These are phyloP conservation scores for Spirogloea muscicola DNA, from an alignment of 139 green algal genomes.

Conservation along the genomic window DNA sequence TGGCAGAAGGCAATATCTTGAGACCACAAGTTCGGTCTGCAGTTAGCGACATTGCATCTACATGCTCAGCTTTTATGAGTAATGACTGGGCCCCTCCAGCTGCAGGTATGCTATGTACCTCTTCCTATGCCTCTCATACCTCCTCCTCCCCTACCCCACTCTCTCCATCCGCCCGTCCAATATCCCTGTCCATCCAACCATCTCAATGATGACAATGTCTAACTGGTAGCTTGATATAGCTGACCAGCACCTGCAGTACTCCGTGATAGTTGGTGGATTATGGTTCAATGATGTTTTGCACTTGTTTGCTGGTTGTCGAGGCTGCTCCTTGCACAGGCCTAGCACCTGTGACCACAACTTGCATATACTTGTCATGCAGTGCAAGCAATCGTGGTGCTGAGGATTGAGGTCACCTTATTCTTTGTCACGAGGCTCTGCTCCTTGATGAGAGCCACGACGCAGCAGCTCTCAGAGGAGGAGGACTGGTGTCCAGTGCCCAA, in stretches of 20 bases:
- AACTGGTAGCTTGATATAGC: too few relatives aligned
- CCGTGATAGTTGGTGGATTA: too few relatives aligned
- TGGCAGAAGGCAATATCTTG: too few relatives aligned
- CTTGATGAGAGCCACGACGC: constrained; percentile 20
- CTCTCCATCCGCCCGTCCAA: background rate
- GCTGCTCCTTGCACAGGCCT: too few relatives aligned
- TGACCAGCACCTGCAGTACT: too few relatives aligned
- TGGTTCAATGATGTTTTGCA: too few relatives aligned
- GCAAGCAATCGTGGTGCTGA: constrained; percentile 11
- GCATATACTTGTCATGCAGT: too few relatives aligned
- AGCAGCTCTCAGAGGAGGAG: constrained; percentile 27
- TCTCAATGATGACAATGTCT: background rate
- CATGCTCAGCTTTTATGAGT: background rate
- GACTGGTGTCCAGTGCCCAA: constrained; percentile 34
- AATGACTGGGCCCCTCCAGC: constrained; percentile 4
- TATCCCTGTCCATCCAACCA: background rate
- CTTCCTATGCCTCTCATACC: background rate
- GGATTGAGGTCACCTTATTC: constrained; percentile 14
- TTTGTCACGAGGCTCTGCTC: constrained; percentile 39
- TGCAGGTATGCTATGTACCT: background rate
- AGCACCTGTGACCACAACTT: too few relatives aligned
- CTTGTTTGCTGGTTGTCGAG: too few relatives aligned
- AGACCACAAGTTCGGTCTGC: too few relatives aligned
- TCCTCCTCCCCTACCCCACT: background rate
- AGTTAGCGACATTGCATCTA: too few relatives aligned